These are phyloP conservation scores for Metschnikowia vanudenii DNA, from an alignment of 805 yeast genomes.

Conservation along the genomic window DNA sequence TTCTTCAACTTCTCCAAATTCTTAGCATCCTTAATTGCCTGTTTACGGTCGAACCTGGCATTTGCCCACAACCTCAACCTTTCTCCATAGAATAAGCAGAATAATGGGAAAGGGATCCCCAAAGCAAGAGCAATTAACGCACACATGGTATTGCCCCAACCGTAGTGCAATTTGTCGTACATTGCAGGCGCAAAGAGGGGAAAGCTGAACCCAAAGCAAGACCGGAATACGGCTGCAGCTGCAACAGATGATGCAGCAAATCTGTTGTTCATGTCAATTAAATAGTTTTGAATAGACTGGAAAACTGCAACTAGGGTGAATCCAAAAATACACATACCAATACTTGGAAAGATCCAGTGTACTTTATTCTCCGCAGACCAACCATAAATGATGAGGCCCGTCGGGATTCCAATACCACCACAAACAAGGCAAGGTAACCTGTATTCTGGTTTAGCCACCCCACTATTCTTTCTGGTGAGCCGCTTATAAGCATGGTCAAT, in stretches of 20 bases:
- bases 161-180: conserved; percentile 58
- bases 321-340: conserved; percentile 62
- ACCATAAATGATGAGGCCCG: conserved; percentile 67
- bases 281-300: conserved; percentile 63
- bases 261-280: conserved; percentile 68
- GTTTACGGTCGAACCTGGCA: conserved; percentile 44
- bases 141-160: conserved; percentile 69
- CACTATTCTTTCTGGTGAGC: conserved; percentile 43
- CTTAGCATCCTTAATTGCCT: conserved; percentile 44
- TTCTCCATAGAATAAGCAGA: conserved; percentile 57
- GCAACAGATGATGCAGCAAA: conserved; percentile 70
- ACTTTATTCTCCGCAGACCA: conserved; percentile 61
- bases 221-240: conserved; percentile 66
- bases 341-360: conserved; percentile 61
- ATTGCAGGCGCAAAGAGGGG: conserved; percentile 62
- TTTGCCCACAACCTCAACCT: conserved; percentile 59
- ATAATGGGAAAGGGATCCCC: conserved; percentile 68
- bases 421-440: conserved; percentile 52
- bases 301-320: conserved; percentile 62
- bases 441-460: conserved; percentile 60
- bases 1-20: conserved; percentile 35
- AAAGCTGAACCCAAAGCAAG: conserved; percentile 65
- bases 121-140: conserved; percentile 55
- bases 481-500: conserved; percentile 41
- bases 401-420: conserved; percentile 50